Base-by-base conservation (phyloP, 768 basidiomycete species). In the Lentinus brumalis region DNA sequence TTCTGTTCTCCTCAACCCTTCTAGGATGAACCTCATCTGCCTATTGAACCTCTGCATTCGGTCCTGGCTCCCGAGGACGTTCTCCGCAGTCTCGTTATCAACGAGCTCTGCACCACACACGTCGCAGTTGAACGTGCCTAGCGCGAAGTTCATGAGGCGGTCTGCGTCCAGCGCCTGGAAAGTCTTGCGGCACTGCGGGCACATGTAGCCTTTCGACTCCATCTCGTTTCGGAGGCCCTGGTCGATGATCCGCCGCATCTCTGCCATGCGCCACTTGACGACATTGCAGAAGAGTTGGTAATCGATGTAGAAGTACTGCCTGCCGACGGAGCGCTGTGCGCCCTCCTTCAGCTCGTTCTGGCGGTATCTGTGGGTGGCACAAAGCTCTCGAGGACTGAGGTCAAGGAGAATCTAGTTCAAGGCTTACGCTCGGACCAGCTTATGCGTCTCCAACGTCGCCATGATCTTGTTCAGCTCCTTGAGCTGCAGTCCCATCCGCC, bases 131-230 rank as follows among this genome's bases (percentile, higher is more conserved):
- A 98, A 86, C 7, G 83, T 76, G 56, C 85, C 85, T 26, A 78
- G 79, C 39, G 71, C 50, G 62, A 86, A 86, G 73, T 95, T 91
- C 80, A 94, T 87, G 51, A 98, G 79, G 64, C 84, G 86, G 75
- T 91, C 87, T 51, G 88, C 90, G 62, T 98, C 94, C 14, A 99
- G 79, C 0, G 93, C 86, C 1, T 89, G 83, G 74, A 94, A 99
- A 1, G 86, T 85, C 68, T 87, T 86, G 60, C 85, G 84, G 79
- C 96, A 98, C 66, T 86, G 85, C 2, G 94, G 89, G 73, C 96
- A 99, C 60, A 96, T 87, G 74, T 97, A 98, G n/a, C 96, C 97
- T 75, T 96, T 93, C 72, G 95, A 93, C 63, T 96, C 94, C 62
- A 97, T 86, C 78, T 98, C 94, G 75, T 96, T 94, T 65, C 94